Evolutionary conservation across 345 rosid species (phyloP).

Genomic region (Ricinus communis): DNA sequence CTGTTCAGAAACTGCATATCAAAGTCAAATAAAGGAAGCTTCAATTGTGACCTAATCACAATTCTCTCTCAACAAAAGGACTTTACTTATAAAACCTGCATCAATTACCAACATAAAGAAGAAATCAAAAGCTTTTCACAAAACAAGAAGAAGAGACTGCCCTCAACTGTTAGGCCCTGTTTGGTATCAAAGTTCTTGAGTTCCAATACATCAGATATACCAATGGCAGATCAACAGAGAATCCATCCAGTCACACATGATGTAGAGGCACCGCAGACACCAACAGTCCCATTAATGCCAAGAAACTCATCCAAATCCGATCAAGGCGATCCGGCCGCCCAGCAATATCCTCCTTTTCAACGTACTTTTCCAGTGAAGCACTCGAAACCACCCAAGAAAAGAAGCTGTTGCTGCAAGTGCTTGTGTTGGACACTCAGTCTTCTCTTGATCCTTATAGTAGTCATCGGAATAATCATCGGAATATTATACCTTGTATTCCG

Average conservation of each 20-base stretch:
- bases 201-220: neutral
- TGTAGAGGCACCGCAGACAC: constrained; percentile 44
- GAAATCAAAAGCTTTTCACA: no score
- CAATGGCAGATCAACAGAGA: constrained; percentile 53
- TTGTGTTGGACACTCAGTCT: constrained; percentile 63
- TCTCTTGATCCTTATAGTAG: constrained; percentile 46
- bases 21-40: constrained; percentile 20
- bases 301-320: constrained; percentile 52
- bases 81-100: constrained; percentile 6
- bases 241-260: constrained; percentile 62
- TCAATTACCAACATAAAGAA: neutral
- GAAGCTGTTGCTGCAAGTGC: constrained; percentile 61
- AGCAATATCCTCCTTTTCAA: constrained; percentile 30
- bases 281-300: constrained; percentile 60
- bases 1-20: no score
- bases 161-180: no score
- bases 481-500: constrained; percentile 66
- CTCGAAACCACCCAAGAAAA: constrained; percentile 47
- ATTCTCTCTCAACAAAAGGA: neutral
- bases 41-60: neutral
- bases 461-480: constrained; percentile 45
- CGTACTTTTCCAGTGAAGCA: constrained; percentile 39
- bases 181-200: neutral
- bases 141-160: no score
- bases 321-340: constrained; percentile 19